These are phyloP conservation scores for Boehmeria nivea DNA, from an alignment of 306 rosid species.

Conservation along the genomic window DNA sequence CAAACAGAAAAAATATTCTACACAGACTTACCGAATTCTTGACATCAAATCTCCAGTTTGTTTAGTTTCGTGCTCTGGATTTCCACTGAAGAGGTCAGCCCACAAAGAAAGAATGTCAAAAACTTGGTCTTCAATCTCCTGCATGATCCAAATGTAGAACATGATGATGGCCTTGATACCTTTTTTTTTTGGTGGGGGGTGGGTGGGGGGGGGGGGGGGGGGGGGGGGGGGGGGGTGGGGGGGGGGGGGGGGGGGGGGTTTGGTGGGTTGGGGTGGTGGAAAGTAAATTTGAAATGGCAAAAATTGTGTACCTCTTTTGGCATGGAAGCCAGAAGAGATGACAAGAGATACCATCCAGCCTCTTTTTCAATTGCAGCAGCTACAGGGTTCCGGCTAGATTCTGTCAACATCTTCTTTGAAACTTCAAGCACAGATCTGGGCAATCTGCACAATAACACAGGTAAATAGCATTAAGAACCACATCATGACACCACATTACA, in stretches of 20 bases:
- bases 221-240: no score
- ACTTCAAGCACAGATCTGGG: conserved; percentile 82
- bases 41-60: conserved; percentile 60
- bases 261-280: no score
- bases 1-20: conserved; percentile 7
- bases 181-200: not conserved
- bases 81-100: conserved; percentile 68
- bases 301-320: conserved; percentile 68
- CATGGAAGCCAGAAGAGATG: conserved; percentile 82
- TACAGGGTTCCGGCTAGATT: conserved; percentile 63
- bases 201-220: conserved; percentile 3
- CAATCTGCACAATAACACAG: conserved; percentile 36
- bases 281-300: conserved; percentile 7
- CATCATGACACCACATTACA: not conserved
- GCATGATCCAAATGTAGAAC: no score
- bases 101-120: conserved; percentile 94
- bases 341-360: conserved; percentile 96
- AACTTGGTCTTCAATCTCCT: conserved; percentile 91
- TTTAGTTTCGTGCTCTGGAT: conserved; percentile 51
- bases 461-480: not conserved
- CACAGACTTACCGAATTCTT: conserved; percentile 56
- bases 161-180: conserved; percentile 8
- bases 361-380: conserved; percentile 77
- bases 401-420: conserved; percentile 78
- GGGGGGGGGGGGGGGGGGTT: no score